phyloP scores from a whole-genome alignment of 768 basidiomycete genomes.

The Boletus vermiculosoides region DNA sequence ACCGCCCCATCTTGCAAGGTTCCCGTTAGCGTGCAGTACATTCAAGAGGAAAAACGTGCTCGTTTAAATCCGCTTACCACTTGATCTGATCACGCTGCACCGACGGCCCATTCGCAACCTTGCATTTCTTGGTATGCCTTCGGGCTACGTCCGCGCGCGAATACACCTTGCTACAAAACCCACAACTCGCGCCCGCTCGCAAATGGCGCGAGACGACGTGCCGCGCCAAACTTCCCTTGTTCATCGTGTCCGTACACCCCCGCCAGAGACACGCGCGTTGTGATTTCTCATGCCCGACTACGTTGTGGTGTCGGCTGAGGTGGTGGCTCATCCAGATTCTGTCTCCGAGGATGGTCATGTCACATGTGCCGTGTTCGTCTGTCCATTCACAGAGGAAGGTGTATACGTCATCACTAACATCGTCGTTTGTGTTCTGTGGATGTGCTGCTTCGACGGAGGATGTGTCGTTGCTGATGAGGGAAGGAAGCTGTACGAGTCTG shows the following conservation, averaged over 20 bases:
- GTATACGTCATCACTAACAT: constrained; percentile 5
- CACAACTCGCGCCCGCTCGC: constrained; percentile 19
- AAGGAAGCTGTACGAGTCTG: not conserved
- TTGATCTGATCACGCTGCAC: not conserved
- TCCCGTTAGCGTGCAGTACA: not conserved
- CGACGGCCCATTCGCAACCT: constrained; percentile 17
- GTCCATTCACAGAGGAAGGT: constrained; percentile 23
- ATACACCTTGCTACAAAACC: constrained; percentile 25
- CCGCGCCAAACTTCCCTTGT: constrained; percentile 27
- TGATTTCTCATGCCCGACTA: constrained; percentile 20
- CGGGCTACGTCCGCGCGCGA: constrained; percentile 26
- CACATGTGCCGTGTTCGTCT: constrained; percentile 18
- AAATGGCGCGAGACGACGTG: constrained; percentile 27
- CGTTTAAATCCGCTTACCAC: not conserved
- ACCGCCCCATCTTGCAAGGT: not conserved
- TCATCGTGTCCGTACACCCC: constrained; percentile 24
- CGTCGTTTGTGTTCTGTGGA: not conserved
- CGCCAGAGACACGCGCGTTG: constrained; percentile 21
- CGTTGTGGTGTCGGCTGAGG: constrained; percentile 17
- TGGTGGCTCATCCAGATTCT: constrained; percentile 26
- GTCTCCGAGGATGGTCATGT: constrained; percentile 19
- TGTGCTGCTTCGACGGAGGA: not conserved
- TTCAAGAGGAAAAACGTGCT: not conserved
- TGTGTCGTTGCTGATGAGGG: not conserved
- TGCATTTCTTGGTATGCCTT: constrained; percentile 29